Evolutionary conservation across 192 early-diverging fungal species (phyloP), one percentile per base, ranked within the genome.

Genomic region (Coemansia sp.): DNA sequence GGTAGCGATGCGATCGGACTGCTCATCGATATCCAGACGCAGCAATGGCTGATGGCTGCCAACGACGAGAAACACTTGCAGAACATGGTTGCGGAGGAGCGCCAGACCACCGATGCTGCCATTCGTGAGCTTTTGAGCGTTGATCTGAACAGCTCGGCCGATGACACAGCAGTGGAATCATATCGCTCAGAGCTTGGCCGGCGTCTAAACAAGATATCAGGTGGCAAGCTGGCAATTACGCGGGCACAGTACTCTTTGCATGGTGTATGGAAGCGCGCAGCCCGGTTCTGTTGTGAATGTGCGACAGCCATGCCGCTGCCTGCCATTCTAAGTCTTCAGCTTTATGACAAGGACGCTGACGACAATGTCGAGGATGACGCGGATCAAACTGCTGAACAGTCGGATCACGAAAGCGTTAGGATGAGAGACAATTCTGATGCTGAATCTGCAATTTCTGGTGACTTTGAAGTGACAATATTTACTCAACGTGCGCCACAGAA

Each of bases 11-110:
- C 71, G 22, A 32, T 80, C 7, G 48, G 58, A 2, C 53, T 80
- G 41, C 62, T 80, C 37, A 65, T 80, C 13, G 77, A 80, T 26
- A 64, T 80, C 61, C 68, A 71, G 54, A 80, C 77, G 18, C 77
- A 80, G 58, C 60, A 73, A 50, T 71, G 68, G 71, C 57, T 80
- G 58, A 45, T 61, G 50, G 71, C 68, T 1, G 77, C 77, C 14
- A 51, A 32, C 38, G 51, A 71, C 50, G 77, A 80, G 71, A 20
- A 18, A n/a, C 64, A 70, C 13, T 50, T 80, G 53, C 71, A 74
- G 57, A 26, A 22, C n/a, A 64, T 67, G 45, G 64, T 80, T 8
- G 56, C 57, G 3, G 54, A 62, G 16, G 68, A 53, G 58, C 71
- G 71, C 19, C 52, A 23, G n/a, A 22, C 62, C 13, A 38, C 54